phyloP scores from a whole-genome alignment of 2,329 filamentous ascomycete species.

The Verticillium albo-atrum region DNA sequence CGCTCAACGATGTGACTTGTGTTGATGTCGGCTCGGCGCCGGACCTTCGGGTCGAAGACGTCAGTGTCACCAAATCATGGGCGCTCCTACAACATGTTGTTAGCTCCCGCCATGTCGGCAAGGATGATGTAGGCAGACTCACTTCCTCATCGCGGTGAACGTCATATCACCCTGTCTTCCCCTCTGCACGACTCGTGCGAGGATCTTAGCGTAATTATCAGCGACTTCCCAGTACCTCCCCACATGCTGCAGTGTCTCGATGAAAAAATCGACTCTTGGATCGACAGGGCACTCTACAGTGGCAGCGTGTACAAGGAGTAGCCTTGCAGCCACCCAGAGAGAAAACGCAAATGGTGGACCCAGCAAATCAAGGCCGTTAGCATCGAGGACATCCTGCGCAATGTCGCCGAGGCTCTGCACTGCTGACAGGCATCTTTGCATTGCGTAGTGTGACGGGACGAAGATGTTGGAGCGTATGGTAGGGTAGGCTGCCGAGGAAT shows the following conservation, averaged over 20 bases:
- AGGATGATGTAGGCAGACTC: slow-evolving; percentile 6
- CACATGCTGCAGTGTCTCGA: slow-evolving; percentile 34
- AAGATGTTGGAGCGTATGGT: slow-evolving; percentile 34
- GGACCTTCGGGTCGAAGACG: slow-evolving; percentile 27
- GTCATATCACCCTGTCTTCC: slow-evolving; percentile 28
- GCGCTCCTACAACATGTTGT: slow-evolving; percentile 25
- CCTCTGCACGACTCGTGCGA: slow-evolving; percentile 31
- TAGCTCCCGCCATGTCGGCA: slow-evolving; percentile 1
- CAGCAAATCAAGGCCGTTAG: slow-evolving; percentile 35
- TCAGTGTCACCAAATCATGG: slow-evolving; percentile 32
- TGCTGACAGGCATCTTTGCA: slow-evolving; percentile 38
- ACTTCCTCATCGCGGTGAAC: slow-evolving; percentile 36
- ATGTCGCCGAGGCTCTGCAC: slow-evolving; percentile 39
- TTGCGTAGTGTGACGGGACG: slow-evolving; percentile 37
- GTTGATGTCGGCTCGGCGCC: slow-evolving; percentile 33
- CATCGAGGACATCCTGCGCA: slow-evolving; percentile 37
- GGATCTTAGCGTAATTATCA: slow-evolving; percentile 34
- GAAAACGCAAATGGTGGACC: slow-evolving; percentile 40
- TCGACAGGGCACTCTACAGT: slow-evolving; percentile 30
- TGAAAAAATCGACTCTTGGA: slow-evolving; percentile 36
- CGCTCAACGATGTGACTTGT: slow-evolving; percentile 30
- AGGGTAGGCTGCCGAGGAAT: slow-evolving; percentile 38
- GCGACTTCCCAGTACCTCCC: slow-evolving; percentile 40
- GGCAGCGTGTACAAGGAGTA: slow-evolving; percentile 36
- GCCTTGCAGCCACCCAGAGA: slow-evolving; percentile 35